These are phyloP conservation scores for Aethionema arabicum DNA, from an alignment of 345 rosid genomes.

Conservation along the genomic window DNA sequence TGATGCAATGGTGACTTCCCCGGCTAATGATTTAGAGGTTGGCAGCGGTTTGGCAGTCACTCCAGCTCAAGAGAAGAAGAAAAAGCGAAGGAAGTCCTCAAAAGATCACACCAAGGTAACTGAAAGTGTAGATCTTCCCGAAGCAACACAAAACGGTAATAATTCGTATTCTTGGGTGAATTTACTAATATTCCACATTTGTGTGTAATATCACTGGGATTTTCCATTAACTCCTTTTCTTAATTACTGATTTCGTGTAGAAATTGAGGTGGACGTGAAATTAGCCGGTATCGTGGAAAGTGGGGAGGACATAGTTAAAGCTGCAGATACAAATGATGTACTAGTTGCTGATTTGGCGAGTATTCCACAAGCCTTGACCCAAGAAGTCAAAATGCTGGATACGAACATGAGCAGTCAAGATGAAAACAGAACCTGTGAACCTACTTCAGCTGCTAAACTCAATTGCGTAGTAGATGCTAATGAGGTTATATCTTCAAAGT, in stretches of 20 bases:
- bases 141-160: constrained; percentile 26
- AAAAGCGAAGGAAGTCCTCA: constrained; percentile 14
- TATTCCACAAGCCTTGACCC: background rate
- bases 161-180: background rate
- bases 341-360: constrained; percentile 13
- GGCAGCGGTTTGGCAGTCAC: constrained; percentile 19
- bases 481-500: constrained; percentile 27
- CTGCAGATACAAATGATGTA: background rate
- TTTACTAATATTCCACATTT: background rate
- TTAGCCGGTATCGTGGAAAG: background rate
- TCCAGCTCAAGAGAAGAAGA: constrained; percentile 23
- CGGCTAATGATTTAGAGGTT: constrained; percentile 13
- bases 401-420: background rate
- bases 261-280: constrained; percentile 3
- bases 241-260: constrained; percentile 23
- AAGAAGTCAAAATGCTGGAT: constrained; percentile 16
- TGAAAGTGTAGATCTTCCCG: constrained; percentile 19
- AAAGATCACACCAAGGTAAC: constrained; percentile 14
- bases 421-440: constrained; percentile 9
- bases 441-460: background rate
- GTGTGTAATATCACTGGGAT: background rate
- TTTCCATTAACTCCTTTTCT: background rate
- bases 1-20: background rate
- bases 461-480: constrained; percentile 21
- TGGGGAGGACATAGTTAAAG: background rate